phyloP scores from a whole-genome alignment of 2,329 filamentous ascomycete species.

The Sodiomyces alkalinus region DNA sequence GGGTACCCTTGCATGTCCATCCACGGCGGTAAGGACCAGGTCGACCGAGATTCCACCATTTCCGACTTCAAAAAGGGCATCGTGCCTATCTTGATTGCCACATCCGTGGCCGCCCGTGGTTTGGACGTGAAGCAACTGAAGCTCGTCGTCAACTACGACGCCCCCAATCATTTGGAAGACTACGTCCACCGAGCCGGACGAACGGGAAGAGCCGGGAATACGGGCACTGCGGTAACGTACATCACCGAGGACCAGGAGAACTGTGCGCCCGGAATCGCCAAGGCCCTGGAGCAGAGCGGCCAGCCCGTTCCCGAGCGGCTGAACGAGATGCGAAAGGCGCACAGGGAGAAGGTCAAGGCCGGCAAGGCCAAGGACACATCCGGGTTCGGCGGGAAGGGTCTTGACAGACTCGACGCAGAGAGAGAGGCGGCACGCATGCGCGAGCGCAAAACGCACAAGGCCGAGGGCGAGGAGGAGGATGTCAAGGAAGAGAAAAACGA shows the following conservation, averaged over 20 bases:
- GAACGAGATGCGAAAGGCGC: slow-evolving; percentile 52
- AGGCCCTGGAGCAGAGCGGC: slow-evolving; percentile 83
- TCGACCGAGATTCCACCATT: slow-evolving; percentile 84
- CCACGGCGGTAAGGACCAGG: slow-evolving; percentile 85
- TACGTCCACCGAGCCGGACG: slow-evolving; percentile 91
- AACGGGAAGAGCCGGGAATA: slow-evolving; percentile 88
- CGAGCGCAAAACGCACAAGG: slow-evolving; percentile 80
- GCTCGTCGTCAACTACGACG: slow-evolving; percentile 90
- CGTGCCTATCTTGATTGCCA: slow-evolving; percentile 81
- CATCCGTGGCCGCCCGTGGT: slow-evolving; percentile 86
- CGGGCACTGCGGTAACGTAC: slow-evolving; percentile 87
- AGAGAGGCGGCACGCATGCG: slow-evolving; percentile 75
- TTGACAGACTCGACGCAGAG: slow-evolving; percentile 82
- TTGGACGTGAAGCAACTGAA: slow-evolving; percentile 94
- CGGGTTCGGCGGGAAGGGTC: slow-evolving; percentile 87
- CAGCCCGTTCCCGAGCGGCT: slow-evolving; percentile 63
- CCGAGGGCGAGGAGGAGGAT: slow-evolving; percentile 71
- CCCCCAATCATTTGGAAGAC: slow-evolving; percentile 87
- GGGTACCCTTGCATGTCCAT: slow-evolving; percentile 88
- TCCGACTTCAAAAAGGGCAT: slow-evolving; percentile 86
- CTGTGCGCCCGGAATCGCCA: slow-evolving; percentile 75
- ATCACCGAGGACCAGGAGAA: slow-evolving; percentile 84
- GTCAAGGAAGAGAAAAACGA: slow-evolving; percentile 56
- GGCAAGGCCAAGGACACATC: slow-evolving; percentile 82
- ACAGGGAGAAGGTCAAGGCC: slow-evolving; percentile 79